Evolutionary conservation across 257 asterid species (phyloP).

Genomic region (Primulina tabacum): DNA sequence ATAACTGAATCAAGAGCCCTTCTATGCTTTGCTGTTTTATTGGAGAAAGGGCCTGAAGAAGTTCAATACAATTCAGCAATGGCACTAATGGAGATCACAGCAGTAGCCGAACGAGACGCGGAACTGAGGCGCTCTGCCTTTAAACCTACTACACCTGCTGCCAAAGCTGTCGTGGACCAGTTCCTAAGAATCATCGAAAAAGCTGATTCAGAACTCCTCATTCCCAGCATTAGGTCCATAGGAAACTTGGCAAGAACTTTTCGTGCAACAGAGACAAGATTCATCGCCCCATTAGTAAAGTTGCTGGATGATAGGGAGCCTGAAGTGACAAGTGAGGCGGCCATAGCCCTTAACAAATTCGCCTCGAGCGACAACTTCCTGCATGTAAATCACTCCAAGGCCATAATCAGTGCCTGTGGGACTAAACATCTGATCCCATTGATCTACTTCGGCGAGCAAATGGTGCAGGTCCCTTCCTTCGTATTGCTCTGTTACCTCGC

Average conservation of each 20-base stretch:
- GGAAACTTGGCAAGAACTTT: conserved; percentile 73
- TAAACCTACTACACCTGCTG: conserved; percentile 69
- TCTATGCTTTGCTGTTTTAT: conserved; percentile 50
- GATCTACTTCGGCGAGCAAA: conserved; percentile 59
- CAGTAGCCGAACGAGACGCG: conserved; percentile 56
- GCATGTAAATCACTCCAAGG: conserved; percentile 53
- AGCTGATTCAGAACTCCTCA: conserved; percentile 48
- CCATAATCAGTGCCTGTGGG: conserved; percentile 50
- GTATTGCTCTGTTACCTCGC: conserved; percentile 59
- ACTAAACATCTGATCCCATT: conserved; percentile 45
- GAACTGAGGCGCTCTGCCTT: conserved; percentile 60
- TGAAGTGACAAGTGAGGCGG: conserved; percentile 55
- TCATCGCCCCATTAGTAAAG: conserved; percentile 53
- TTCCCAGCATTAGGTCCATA: conserved; percentile 62
- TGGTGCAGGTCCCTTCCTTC: conserved; percentile 61
- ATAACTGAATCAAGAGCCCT: conserved; percentile 62
- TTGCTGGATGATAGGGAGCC: conserved; percentile 67
- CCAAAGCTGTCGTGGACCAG: conserved; percentile 69
- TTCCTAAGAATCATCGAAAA: conserved; percentile 46
- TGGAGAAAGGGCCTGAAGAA: conserved; percentile 66
- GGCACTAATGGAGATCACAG: conserved; percentile 82
- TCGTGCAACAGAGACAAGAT: conserved; percentile 66
- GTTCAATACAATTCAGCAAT: conserved; percentile 59
- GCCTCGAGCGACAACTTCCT: conserved; percentile 60
- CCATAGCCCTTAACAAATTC: conserved; percentile 55